Base-by-base conservation (phyloP, 805 yeast genomes). In the Debaryomyces hansenii region DNA sequence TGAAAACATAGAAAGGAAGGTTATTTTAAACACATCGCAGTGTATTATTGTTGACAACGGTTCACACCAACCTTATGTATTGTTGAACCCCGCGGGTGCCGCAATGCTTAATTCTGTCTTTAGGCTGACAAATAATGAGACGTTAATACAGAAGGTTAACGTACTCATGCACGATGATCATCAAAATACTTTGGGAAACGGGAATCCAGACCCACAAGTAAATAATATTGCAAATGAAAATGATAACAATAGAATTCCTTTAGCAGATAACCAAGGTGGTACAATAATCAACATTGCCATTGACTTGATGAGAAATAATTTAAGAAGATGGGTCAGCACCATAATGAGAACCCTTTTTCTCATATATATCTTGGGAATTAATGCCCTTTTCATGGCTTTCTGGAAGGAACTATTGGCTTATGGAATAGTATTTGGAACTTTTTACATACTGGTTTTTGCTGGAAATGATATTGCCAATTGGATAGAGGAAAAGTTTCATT, bases 1-100 rank as follows among this genome's bases (percentile, higher is more conserved):
- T 2, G 55, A 39, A 5, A 65, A 57, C 10, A 46, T 43, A 4
- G 44, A 42, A 9, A 40, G 47, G 21, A 40, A 21, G 4, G 64
- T 61, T 2, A 46, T 47, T 2, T 58, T 75, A 43, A 63, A 63
- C 38, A 58, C 73, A 0, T 71, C 74, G 20, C 77, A 75, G 40
- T 73, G 78, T 51, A 72, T 75, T 10, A 48, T 75, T 5, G 79
- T 74, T 21, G 63, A 66, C 33, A 52, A 59, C 10, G 57, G 54
- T 2, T 10, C 40, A 5, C 60, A 62, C 33, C 60, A 56, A 11
- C 77, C 78, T 4, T 75, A 74, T 43, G 34, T 74, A 2, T 54
- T 75, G 36, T 36, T 75, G 4, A 73, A 63, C 45, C 63, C 66
- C n/a, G 49, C 70, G 2, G 80, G 71, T 0, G 48, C 57, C 10